Evolutionary conservation across 441 rosid species (phyloP).

Genomic region (Jatropha podagrica): DNA sequence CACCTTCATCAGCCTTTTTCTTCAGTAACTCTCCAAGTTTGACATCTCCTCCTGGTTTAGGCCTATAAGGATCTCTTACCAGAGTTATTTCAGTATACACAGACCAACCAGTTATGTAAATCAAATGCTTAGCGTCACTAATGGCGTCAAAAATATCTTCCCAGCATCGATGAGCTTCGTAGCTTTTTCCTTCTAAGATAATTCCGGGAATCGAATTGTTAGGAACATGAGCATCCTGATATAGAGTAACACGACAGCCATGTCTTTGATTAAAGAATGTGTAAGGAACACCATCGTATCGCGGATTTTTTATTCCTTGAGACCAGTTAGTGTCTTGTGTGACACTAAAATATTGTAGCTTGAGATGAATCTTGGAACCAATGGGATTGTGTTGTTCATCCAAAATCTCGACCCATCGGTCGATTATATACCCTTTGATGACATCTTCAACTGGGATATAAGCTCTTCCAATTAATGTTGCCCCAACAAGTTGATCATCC

Average conservation of each 20-base stretch:
- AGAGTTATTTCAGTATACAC: slow-evolving; percentile 25
- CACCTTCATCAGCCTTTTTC: slow-evolving; percentile 40
- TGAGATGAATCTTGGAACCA: slow-evolving; percentile 75
- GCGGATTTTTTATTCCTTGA: slow-evolving; percentile 56
- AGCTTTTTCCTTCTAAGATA: slow-evolving; percentile 57
- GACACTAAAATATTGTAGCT: slow-evolving; percentile 58
- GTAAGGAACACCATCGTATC: slow-evolving; percentile 74
- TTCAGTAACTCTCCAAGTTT: slow-evolving; percentile 41
- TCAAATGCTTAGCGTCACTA: slow-evolving; percentile 30
- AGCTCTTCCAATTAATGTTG: slow-evolving; percentile 84
- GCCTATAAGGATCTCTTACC: slow-evolving; percentile 27
- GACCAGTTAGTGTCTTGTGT: slow-evolving; percentile 58
- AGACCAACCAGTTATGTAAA: slow-evolving; percentile 44
- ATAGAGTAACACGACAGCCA: slow-evolving; percentile 77
- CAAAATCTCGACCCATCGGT: slow-evolving; percentile 68
- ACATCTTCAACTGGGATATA: slow-evolving; percentile 76
- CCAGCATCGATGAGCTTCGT: slow-evolving; percentile 85
- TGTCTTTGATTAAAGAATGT: slow-evolving; percentile 74
- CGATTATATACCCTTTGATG: slow-evolving; percentile 55
- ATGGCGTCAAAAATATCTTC: slow-evolving; percentile 49
- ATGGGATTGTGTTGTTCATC: slow-evolving; percentile 62
- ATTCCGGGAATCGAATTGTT: slow-evolving; percentile 63
- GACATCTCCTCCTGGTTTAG: slow-evolving; percentile 19
- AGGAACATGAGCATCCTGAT: slow-evolving; percentile 93
- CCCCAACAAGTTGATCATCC: slow-evolving; percentile 73